phyloP scores from a whole-genome alignment of 495 filamentous ascomycete genomes.

The Trichocladium antarcticum region DNA sequence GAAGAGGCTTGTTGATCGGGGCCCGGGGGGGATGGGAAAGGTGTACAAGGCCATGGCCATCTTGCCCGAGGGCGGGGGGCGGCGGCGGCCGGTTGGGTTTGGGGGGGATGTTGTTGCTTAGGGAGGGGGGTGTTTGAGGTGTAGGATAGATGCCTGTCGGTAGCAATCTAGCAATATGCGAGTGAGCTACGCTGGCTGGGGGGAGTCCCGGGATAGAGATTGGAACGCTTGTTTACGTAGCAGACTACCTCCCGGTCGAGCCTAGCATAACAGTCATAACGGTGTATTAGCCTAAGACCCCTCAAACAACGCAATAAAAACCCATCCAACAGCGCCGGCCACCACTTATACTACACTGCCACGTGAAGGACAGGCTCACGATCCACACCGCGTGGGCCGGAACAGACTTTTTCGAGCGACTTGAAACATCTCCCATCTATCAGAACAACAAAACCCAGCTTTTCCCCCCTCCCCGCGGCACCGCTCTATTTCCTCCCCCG shows the following conservation, averaged over 20 bases:
- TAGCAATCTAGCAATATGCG: too few relatives aligned
- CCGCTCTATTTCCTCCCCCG: slow-evolving; percentile 28
- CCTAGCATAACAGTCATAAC: not conserved
- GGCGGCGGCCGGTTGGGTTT: slow-evolving; percentile 76
- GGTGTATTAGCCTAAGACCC: not conserved
- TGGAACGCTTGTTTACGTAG: too few relatives aligned
- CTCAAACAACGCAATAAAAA: not conserved
- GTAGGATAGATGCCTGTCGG: not conserved
- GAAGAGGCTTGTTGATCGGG: slow-evolving; percentile 66
- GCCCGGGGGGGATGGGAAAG: slow-evolving; percentile 76
- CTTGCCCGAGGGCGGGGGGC: slow-evolving; percentile 65
- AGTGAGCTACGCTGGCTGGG: too few relatives aligned
- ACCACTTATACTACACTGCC: not conserved
- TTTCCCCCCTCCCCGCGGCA: not conserved
- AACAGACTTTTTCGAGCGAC: too few relatives aligned
- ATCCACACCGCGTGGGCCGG: too few relatives aligned
- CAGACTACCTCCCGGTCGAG: too few relatives aligned
- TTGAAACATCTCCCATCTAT: not conserved
- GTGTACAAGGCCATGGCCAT: slow-evolving; percentile 90
- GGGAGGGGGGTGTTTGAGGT: not conserved
- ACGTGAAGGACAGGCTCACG: not conserved
- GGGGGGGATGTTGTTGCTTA: slow-evolving; percentile 53
- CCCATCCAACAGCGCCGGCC: slow-evolving; percentile 1
- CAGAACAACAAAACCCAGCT: not conserved
- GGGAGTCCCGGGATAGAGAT: too few relatives aligned